Conservation (phyloP, 805 yeast species). For the Yueomyces sinensis region DNA sequence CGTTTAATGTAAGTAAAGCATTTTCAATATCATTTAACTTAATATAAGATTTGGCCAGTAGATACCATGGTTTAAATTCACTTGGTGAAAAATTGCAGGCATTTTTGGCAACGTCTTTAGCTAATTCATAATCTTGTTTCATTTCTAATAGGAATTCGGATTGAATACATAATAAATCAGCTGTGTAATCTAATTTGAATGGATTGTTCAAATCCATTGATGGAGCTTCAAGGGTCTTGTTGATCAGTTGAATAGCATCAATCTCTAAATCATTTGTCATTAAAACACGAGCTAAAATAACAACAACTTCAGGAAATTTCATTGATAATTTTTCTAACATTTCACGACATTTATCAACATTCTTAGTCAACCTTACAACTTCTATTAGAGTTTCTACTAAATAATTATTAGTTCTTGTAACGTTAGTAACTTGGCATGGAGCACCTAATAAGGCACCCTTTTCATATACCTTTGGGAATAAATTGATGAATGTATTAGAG, state of each 20-base stretch:
- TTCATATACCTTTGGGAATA: conserved; percentile 22
- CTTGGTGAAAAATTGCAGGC: conserved; percentile 59
- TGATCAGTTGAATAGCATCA: conserved; percentile 22
- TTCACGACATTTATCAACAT: conserved; percentile 12
- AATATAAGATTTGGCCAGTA: conserved; percentile 50
- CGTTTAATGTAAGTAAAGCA: conserved; percentile 58
- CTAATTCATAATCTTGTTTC: conserved; percentile 16
- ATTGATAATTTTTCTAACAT: conserved; percentile 15
- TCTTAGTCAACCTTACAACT: conserved; percentile 18
- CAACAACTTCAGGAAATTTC: conserved; percentile 16
- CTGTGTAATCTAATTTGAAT: conserved; percentile 15
- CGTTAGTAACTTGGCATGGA: conserved; percentile 19
- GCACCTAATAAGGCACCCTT: conserved; percentile 21
- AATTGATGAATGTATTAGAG: conserved; percentile 18
- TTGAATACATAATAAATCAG: conserved; percentile 21
- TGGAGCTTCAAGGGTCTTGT: conserved; percentile 17
- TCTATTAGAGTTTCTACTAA: conserved; percentile 21
- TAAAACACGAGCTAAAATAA: conserved; percentile 21
- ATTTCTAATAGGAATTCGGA: conserved; percentile 16
- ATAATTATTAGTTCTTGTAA: conserved; percentile 23
- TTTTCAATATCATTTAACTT: conserved; percentile 53
- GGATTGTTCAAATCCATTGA: conserved; percentile 1
- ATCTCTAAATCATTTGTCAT: conserved; percentile 24
- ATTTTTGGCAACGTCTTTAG: conserved; percentile 15
- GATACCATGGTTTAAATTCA: conserved; percentile 62